Base-by-base conservation (phyloP, 2,329 filamentous ascomycete genomes). In the Xylariales sp. region DNA sequence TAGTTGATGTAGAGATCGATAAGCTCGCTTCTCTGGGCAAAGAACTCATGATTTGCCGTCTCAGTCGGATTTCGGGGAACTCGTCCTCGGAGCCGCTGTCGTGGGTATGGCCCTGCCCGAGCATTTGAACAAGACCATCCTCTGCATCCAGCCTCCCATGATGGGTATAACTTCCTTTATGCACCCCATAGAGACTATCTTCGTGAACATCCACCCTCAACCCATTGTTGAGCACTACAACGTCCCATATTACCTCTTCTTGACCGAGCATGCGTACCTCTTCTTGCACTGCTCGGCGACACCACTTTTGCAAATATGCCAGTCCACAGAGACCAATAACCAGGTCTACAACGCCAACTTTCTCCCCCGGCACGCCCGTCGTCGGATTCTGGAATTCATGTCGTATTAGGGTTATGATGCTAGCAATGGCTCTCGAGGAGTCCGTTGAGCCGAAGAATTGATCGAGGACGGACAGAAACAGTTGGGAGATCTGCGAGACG, bases 371-470 rank as follows among this genome's bases (percentile, higher is more conserved):
- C 3, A 66, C 62, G 5, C 78, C 78, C 0, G 78, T 81, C 7
- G 74, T 70, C 1, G 79, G 77, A 41, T 81, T 80, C 37, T 74
- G 71, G 41, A 84, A 81, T 54, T 84, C 81, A 40, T 78, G 70
- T 20, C 77, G 70, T 32, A 84, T 72, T 21, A 84, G 61, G 1
- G 75, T 75, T 46, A 84, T 71, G 50, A 85, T 83, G 53, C 78
- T 80, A 3, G 79, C 77, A 41, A 84, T 81, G 10, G 81, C 80
- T 28, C 79, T 65, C 2, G 80, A 83, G 3, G 79, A 82, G 53
- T 85, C 81, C n/a, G 81, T 84, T 3, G 77, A 81, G 12, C 81
- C 81, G 19, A 84, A 74, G 27, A 83, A 72, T 45, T 79, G 74
- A 51, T 85, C 80, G 16, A 85, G 61, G 1, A 74, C 72, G 3